Percentiles rank a stretch among this genome's conserved stretches.
Evolutionary conservation across 2,329 filamentous ascomycete genomes (phyloP).

Genomic region (Ceratocystis papillata): DNA sequence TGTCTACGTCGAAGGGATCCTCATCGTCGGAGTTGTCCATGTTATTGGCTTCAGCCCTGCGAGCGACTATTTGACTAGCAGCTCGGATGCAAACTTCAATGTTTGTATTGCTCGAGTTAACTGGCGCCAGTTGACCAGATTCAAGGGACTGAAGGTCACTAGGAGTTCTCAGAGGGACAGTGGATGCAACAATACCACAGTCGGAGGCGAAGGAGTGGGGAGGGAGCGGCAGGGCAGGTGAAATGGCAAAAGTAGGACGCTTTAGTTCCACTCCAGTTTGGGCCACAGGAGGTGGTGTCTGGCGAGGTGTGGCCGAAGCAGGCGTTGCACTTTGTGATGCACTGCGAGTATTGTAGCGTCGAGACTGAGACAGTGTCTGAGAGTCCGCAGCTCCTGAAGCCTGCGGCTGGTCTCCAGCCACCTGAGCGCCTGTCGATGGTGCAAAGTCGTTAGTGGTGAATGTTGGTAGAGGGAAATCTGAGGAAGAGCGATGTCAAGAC

Average conservation of each 20-base stretch:
- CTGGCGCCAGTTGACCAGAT: background rate
- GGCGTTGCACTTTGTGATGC: background rate
- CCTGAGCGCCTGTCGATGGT: background rate
- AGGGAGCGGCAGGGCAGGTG: background rate
- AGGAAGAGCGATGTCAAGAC: background rate
- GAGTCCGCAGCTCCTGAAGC: background rate
- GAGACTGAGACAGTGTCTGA: background rate
- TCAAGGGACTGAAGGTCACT: background rate
- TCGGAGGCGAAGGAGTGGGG: background rate
- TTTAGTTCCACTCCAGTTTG: no score
- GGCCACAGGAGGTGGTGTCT: background rate
- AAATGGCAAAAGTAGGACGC: no score
- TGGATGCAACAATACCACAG: background rate
- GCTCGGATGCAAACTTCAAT: slow-evolving; percentile 9
- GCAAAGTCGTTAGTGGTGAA: background rate
- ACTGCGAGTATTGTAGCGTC: slow-evolving; percentile 7
- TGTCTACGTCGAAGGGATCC: background rate
- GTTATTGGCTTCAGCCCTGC: no score
- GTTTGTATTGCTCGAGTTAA: background rate
- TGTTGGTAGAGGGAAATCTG: background rate
- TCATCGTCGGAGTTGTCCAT: background rate
- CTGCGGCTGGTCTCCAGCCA: background rate
- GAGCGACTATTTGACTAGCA: background rate
- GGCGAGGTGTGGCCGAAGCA: background rate
- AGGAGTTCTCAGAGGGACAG: background rate